phyloP scores from a whole-genome alignment of 345 rosid species.

The Aurinia saxatilis region DNA sequence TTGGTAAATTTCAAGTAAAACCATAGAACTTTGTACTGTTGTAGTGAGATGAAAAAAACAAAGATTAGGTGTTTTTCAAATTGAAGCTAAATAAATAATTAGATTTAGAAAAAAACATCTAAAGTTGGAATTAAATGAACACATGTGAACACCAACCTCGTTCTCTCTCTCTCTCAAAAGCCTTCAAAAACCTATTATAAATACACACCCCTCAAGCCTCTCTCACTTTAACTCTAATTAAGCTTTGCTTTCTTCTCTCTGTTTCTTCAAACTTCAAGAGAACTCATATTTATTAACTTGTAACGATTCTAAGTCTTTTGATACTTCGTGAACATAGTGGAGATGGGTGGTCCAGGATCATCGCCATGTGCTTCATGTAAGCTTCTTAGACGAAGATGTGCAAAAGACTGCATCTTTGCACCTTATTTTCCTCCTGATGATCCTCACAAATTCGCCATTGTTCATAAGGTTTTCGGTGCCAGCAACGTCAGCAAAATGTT shows the following conservation, averaged over 20 bases:
- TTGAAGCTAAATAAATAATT: background rate
- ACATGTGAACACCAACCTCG: constrained; percentile 22
- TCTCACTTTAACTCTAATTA: constrained; percentile 36
- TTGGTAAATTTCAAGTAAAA: no score
- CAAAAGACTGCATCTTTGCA: constrained; percentile 77
- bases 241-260: constrained; percentile 20
- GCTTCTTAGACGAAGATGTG: constrained; percentile 68
- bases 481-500: constrained; percentile 89
- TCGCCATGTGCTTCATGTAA: constrained; percentile 91
- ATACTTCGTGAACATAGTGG: background rate
- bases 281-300: background rate
- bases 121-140: constrained; percentile 30
- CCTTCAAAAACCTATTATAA: constrained; percentile 42
- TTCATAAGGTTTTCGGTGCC: constrained; percentile 85
- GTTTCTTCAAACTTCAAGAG: constrained; percentile 4
- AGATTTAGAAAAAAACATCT: background rate
- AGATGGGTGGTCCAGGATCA: constrained; percentile 44
- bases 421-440: constrained; percentile 86
- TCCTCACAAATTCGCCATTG: constrained; percentile 75
- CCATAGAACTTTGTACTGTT: no score
- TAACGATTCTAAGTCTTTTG: background rate
- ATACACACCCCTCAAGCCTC: constrained; percentile 27
- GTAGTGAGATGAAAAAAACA: background rate
- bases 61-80: background rate
- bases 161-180: background rate